Evolutionary conservation across 139 green algal genomes (phyloP).

Genomic region (Penium margaritaceum): DNA sequence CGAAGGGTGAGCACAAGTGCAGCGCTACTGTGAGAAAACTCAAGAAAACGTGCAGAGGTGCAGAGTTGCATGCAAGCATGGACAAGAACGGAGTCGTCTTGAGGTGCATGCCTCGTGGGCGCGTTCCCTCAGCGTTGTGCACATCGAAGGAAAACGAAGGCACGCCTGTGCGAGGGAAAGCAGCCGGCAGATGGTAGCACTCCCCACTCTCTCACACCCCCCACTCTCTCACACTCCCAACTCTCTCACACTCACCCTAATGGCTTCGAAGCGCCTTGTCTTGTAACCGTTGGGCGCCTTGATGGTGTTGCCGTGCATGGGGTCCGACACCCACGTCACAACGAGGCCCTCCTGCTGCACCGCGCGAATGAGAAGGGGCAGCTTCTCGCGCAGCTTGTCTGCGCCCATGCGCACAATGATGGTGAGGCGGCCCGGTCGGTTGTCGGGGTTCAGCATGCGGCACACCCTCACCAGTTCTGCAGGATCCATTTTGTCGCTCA

Average conservation of each 20-base stretch:
- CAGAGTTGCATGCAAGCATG: no score
- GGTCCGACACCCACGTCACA: slow-evolving; percentile 94
- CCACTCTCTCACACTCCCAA: no score
- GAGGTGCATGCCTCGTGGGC: no score
- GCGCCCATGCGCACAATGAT: slow-evolving; percentile 96
- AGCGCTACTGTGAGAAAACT: no score
- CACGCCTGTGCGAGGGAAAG: no score
- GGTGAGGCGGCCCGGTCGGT: slow-evolving; percentile 80
- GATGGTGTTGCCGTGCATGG: slow-evolving; percentile 99
- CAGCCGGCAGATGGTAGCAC: no score
- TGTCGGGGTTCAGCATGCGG: slow-evolving; percentile 83
- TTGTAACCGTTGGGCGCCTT: slow-evolving; percentile 78
- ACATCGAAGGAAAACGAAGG: no score
- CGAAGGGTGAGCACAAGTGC: no score
- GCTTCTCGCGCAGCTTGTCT: slow-evolving; percentile 62
- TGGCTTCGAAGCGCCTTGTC: slow-evolving; percentile 88
- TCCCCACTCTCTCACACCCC: no score
- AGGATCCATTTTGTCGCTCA: slow-evolving; percentile 90
- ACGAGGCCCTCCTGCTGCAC: slow-evolving; percentile 50
- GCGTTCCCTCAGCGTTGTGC: no score
- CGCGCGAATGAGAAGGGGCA: slow-evolving; percentile 48
- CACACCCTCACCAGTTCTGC: slow-evolving; percentile 82
- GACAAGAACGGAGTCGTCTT: no score
- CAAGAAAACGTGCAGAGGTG: no score
- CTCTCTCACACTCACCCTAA: slow-evolving; percentile 59